Conservation (phyloP, 2,329 filamentous ascomycete species). For the Fusarium guadeloupense region DNA sequence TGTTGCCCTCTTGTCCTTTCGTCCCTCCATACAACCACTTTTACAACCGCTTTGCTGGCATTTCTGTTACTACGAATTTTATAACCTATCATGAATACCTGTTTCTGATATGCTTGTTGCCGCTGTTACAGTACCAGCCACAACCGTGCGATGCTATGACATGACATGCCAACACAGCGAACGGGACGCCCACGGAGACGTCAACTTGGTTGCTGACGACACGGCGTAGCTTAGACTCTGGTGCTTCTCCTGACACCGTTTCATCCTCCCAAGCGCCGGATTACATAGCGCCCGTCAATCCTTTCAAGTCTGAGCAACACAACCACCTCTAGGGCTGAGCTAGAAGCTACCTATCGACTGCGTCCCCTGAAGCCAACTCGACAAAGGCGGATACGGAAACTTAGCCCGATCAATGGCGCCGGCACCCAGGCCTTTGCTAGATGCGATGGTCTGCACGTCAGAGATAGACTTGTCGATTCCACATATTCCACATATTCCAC, state of each 20-base stretch:
- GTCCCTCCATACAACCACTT: conserved; percentile 9
- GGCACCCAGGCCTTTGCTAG: conserved; percentile 27
- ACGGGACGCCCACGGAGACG: conserved; percentile 3
- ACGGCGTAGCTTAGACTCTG: conserved; percentile 18
- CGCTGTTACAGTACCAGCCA: conserved; percentile 24
- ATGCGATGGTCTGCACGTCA: conserved; percentile 41
- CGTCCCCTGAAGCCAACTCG: conserved; percentile 34
- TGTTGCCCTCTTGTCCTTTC: conserved; percentile 12
- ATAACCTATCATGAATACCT: conserved; percentile 17
- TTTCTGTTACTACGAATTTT: not conserved
- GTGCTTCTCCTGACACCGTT: conserved; percentile 25
- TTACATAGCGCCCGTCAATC: conserved; percentile 37
- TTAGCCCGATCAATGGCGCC: conserved; percentile 38
- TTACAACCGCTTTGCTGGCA: conserved; percentile 4
- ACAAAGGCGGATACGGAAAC: conserved; percentile 30
- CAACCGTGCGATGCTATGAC: conserved; percentile 3
- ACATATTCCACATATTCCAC: conserved; percentile 38
- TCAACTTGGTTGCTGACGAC: conserved; percentile 15
- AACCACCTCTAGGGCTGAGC: conserved; percentile 44
- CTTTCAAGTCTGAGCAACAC: conserved; percentile 29
- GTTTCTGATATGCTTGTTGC: not conserved
- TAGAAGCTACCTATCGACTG: conserved; percentile 22
- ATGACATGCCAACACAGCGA: not conserved
- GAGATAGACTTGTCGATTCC: conserved; percentile 38
- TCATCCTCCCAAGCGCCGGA: conserved; percentile 35